A percentile compares a stretch with the other conserved stretches of the same genome.
phyloP scores from a whole-genome alignment of 768 basidiomycete genomes.

The Exsudoporus frostii region DNA sequence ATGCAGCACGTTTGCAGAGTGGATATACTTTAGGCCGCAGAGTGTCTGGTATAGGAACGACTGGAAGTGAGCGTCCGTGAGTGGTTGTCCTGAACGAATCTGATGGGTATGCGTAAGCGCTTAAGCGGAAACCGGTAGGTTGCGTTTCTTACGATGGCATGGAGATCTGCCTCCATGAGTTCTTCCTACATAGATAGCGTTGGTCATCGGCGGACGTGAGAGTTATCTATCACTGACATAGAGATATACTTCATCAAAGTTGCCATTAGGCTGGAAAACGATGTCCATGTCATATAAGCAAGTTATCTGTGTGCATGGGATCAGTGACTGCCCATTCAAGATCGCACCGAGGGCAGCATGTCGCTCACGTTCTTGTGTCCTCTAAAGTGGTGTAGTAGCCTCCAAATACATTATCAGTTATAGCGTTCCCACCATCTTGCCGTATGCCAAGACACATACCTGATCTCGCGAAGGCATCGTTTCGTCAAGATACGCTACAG shows the following conservation, averaged over 20 bases:
- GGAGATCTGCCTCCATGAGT: slow-evolving; percentile 99
- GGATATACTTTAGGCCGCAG: slow-evolving; percentile 97
- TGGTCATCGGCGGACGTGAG: background rate
- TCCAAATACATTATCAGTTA: slow-evolving; percentile 31
- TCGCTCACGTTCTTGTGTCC: slow-evolving; percentile 90
- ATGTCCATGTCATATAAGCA: slow-evolving; percentile 99
- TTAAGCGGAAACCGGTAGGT: background rate
- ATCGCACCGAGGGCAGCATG: slow-evolving; percentile 22
- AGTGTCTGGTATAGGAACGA: slow-evolving; percentile 98
- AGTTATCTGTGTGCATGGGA: slow-evolving; percentile 63
- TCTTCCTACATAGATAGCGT: slow-evolving; percentile 70
- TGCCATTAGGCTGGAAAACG: slow-evolving; percentile 85
- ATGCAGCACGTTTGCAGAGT: slow-evolving; percentile 96
- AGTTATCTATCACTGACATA: slow-evolving; percentile 51
- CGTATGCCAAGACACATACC: slow-evolving; percentile 41
- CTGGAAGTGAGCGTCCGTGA: slow-evolving; percentile 90
- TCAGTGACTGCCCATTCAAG: slow-evolving; percentile 2
- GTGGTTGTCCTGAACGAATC: slow-evolving; percentile 85
- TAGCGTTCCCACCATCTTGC: background rate
- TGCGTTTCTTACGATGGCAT: slow-evolving; percentile 76
- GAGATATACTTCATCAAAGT: slow-evolving; percentile 95
- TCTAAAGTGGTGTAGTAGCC: slow-evolving; percentile 94
- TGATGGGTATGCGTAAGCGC: slow-evolving; percentile 24
- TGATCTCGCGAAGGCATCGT: slow-evolving; percentile 92
- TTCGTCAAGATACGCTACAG: slow-evolving; percentile 90